Base-by-base conservation (phyloP, 768 basidiomycete species). In the Pleurotus djamor region DNA sequence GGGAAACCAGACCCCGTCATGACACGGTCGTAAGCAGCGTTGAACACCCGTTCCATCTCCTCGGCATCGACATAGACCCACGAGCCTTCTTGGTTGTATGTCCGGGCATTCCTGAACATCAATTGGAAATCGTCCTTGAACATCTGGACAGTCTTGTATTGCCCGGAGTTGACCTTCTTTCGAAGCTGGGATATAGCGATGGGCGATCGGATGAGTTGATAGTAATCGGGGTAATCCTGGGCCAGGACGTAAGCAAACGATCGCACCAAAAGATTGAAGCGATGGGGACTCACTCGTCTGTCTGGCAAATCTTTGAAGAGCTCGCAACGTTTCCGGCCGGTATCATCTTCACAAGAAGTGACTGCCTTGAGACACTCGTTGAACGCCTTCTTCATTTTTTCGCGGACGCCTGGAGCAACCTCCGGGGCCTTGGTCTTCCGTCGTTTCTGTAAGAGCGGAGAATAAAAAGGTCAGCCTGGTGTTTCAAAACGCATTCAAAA, bases 21-120 rank as follows among this genome's bases (percentile, higher is more conserved):
- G 52, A 78, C 73, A 37, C 83, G 83, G 45, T 86, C 81, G 67
- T 88, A 93, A 7, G 87, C 77, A 32, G 84, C 78, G 60, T 90
- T 82, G 70, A 96, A 94, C 51, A 88, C 87, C 68, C 90, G 91
- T 74, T 96, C 91, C 91, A 96, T 93, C 76, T 94, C 92, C 51
- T 93, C 91, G 6, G 96, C 95, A 61, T 96, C 94, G 61, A 91
- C 80, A 72, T 95, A 96, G 38, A 97, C 94, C 91, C 92, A 94
- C 0, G 94, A 96, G 1, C 91, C 94, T 72, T 96, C 94, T 71
- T 91, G 88, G 71, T 98, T 98, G 79, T 94, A 98, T 47, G 86
- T 91, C 66, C 91, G 83, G 4, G 96, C 96, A 67, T 98, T 98
- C 71, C 85, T 82, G 73, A 96, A 98, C 90, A 99, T 95, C 58